A percentile compares a stretch with the other conserved stretches of the same genome.
Evolutionary conservation across 495 filamentous ascomycete species (phyloP).

Genomic region (Lepraria neglecta): DNA sequence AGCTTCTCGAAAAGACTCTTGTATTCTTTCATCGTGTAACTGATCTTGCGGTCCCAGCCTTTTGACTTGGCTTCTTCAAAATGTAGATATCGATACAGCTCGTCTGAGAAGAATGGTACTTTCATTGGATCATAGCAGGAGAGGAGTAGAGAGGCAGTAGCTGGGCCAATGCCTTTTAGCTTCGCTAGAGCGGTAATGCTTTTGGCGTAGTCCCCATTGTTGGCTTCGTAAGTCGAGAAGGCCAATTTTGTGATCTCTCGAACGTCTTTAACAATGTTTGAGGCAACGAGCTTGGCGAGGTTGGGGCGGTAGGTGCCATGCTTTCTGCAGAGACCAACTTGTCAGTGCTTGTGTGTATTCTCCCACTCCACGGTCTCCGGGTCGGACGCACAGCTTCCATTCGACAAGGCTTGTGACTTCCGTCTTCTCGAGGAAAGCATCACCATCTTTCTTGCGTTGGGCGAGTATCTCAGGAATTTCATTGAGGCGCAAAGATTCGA

Average conservation of each 20-base stretch:
- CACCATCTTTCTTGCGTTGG: slow-evolving; percentile 19
- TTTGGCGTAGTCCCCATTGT: slow-evolving; percentile 12
- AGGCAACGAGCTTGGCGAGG: slow-evolving; percentile 38
- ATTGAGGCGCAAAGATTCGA: slow-evolving; percentile 19
- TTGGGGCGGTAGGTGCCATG: slow-evolving; percentile 46
- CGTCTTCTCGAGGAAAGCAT: slow-evolving; percentile 27
- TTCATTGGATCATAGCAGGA: slow-evolving; percentile 32
- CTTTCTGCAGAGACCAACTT: slow-evolving; percentile 30
- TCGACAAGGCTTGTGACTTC: slow-evolving; percentile 30
- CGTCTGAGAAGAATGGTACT: slow-evolving; percentile 50
- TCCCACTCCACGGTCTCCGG: slow-evolving; percentile 28
- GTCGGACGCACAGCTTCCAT: slow-evolving; percentile 24
- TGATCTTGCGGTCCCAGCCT: slow-evolving; percentile 44
- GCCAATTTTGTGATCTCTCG: slow-evolving; percentile 29
- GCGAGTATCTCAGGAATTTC: slow-evolving; percentile 17
- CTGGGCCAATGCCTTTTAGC: slow-evolving; percentile 47
- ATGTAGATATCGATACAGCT: slow-evolving; percentile 43
- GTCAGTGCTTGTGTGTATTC: slow-evolving; percentile 3
- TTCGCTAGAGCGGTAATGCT: slow-evolving; percentile 32
- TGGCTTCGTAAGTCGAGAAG: slow-evolving; percentile 22
- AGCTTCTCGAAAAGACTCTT: slow-evolving; percentile 32
- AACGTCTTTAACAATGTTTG: slow-evolving; percentile 32
- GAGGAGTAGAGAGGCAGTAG: slow-evolving; percentile 46
- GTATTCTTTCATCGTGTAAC: slow-evolving; percentile 46
- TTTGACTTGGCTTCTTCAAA: slow-evolving; percentile 30